Base-by-base conservation (phyloP, 768 basidiomycete genomes). In the Podaxis sp. region DNA sequence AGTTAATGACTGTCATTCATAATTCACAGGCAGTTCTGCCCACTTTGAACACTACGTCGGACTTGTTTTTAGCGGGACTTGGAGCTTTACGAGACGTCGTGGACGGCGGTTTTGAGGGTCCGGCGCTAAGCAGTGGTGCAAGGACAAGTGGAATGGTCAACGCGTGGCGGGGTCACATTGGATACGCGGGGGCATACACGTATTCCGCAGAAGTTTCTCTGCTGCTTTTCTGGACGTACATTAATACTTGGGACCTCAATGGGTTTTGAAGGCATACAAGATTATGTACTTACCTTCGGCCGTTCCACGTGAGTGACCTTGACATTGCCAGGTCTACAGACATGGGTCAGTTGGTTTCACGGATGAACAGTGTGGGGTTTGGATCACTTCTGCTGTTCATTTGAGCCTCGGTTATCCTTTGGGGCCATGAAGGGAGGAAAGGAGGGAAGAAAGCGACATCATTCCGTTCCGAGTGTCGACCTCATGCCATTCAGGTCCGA, bases 21-120 rank as follows among this genome's bases (percentile, higher is more conserved):
- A 24, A 36, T 37, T 20, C 57, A 58, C 15, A 46, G 44, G 44
- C 12, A 20, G n/a, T 38, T n/a, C 48, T 13, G 20, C 58, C 5
- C n/a, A 62, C 60, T 37, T 62, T 62, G 53, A 62, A 62, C 11
- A 56, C 33, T 4, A 36, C 28, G 8, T 62, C 55, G 24, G 61
- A 38, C 37, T 56, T 62, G 48, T 2, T 24, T 48, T 44, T 54
- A 4, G 36, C 37, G 15, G 36, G 22, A n/a, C 30, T 49, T 28
- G 52, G 4, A 17, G 41, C 8, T 40, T 62, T 56, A 15, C 46
- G 53, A 30, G 41, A 33, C 12, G 48, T 58, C 17, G 56, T 20
- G n/a, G 20, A 20, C 15, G 54, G 30, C 26, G 61, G 22, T 41
- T 53, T 60, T 12, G 61, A 62, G 30, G 61, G 46, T 4, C 37